A percentile compares a stretch with the other conserved stretches of the same genome.
phyloP scores from a whole-genome alignment of 2,329 filamentous ascomycete species.

The Leptodontidium sp. region DNA sequence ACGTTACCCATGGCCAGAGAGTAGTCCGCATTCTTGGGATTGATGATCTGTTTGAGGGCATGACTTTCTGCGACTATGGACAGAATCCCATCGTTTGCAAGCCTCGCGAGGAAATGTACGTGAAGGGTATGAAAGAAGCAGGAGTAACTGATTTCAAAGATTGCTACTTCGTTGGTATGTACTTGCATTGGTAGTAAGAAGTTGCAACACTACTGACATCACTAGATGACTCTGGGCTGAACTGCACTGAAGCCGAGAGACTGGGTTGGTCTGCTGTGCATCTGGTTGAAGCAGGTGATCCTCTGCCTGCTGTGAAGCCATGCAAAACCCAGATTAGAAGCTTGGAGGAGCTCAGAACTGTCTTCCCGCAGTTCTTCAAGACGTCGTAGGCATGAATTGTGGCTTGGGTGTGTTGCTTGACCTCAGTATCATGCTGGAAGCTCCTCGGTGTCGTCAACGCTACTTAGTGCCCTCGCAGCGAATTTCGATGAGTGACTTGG shows the following conservation, averaged over 20 bases:
- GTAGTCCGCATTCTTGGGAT: constrained; percentile 83
- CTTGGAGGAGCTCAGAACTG: constrained; percentile 75
- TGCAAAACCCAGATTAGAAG: constrained; percentile 79
- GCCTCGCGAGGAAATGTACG: constrained; percentile 82
- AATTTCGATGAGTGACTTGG: neutral
- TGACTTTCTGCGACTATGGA: constrained; percentile 93
- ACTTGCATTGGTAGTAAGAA: neutral
- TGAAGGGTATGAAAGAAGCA: constrained; percentile 88
- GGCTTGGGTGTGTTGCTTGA: neutral
- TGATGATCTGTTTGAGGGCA: constrained; percentile 90
- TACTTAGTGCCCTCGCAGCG: neutral
- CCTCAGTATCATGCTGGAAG: neutral
- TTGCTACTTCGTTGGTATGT: constrained; percentile 92
- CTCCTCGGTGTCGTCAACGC: neutral
- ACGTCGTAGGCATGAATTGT: constrained; percentile 39
- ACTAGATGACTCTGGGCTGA: constrained; percentile 84
- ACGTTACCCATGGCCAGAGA: constrained; percentile 83
- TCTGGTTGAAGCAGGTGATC: constrained; percentile 79
- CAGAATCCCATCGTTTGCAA: constrained; percentile 82
- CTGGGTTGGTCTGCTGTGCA: constrained; percentile 90
- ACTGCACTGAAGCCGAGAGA: constrained; percentile 78
- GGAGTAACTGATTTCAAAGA: constrained; percentile 71
- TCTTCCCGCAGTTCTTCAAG: constrained; percentile 91
- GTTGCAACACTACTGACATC: constrained; percentile 18
- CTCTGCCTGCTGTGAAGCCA: constrained; percentile 68